Conservation (phyloP, 345 rosid genomes). For the Lenwebbia sp. region DNA sequence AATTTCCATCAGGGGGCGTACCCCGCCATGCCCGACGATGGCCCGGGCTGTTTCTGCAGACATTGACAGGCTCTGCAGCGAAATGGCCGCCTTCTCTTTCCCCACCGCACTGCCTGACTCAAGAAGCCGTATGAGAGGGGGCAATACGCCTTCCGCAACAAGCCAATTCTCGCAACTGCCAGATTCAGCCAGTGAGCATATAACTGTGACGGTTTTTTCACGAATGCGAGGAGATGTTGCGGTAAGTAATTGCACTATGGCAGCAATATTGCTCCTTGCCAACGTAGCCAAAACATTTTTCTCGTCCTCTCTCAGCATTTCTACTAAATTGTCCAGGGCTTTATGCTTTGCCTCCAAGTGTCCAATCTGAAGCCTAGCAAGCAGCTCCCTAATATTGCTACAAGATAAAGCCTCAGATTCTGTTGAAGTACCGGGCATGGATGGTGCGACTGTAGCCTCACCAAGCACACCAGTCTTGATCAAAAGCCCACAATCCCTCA, state of each 20-base stretch:
- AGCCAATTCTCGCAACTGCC: slow-evolving; percentile 77
- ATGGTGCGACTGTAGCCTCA: slow-evolving; percentile 51
- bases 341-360: slow-evolving; percentile 86
- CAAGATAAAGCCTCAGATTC: slow-evolving; percentile 22
- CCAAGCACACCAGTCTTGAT: slow-evolving; percentile 93
- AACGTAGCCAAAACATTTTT: slow-evolving; percentile 47
- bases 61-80: slow-evolving; percentile 76
- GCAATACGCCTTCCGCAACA: slow-evolving; percentile 71
- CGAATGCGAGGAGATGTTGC: slow-evolving; percentile 70
- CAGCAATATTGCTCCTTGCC: slow-evolving; percentile 64
- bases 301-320: slow-evolving; percentile 85
- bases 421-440: slow-evolving; percentile 4
- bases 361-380: slow-evolving; percentile 92
- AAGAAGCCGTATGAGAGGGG: slow-evolving; percentile 70
- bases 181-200: slow-evolving; percentile 75
- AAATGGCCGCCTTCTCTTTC: slow-evolving; percentile 75
- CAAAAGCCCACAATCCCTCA: slow-evolving; percentile 73
- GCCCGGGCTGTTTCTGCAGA: slow-evolving; percentile 39
- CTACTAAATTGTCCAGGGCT: slow-evolving; percentile 68
- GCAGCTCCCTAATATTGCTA: slow-evolving; percentile 56
- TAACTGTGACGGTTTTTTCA: slow-evolving; percentile 60
- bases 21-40: slow-evolving; percentile 63
- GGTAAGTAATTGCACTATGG: slow-evolving; percentile 62
- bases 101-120: slow-evolving; percentile 68
- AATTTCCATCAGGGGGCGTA: slow-evolving; percentile 57